Base-by-base conservation (phyloP, 495 filamentous ascomycete species). In the Elasticomyces elasticus region DNA sequence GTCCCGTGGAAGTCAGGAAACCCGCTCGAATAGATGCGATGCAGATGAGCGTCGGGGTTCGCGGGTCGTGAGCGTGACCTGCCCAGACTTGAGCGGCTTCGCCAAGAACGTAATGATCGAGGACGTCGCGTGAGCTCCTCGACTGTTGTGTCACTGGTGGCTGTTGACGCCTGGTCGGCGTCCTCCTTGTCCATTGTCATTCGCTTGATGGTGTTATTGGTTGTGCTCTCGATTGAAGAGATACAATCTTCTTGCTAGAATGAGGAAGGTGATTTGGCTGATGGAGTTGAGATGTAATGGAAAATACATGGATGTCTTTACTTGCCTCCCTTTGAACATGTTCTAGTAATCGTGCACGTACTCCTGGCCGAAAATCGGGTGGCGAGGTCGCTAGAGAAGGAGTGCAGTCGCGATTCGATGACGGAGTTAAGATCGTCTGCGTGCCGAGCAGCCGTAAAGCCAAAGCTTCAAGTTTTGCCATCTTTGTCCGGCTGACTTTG, bases 91-190 rank as follows among this genome's bases (percentile, higher is more conserved):
- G 49, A 53, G 13, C 55, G 25, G 30, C 42, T 54, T 22, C 56
- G 56, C 50, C 41, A 54, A 3, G 56, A 59, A 23, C 45, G 11
- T 15, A 53, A 15, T 25, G 55, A 58, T 7, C n/a, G n/a, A n/a
- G n/a, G n/a, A n/a, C n/a, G n/a, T n/a, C n/a, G n/a, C 49, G 49
- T 47, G 55, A 35, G 15, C 55, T 24, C 13, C 13, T 17, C 22
- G 23, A 13, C 7, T 22, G 35, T 27, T 22, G 40, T 11, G 15
- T 45, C 24, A 23, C 2, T 45, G n/a, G 22, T 42, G 35, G 50
- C 22, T 42, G 13, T 17, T 15, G 33, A 42, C 5, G 13, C 35
- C 20, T 17, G 35, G 35, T 40, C 3, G 12, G 15, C 35, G 35
- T 40, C 13, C 13, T 40, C 35, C 2, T 40, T 40, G 4, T 40